Base-by-base conservation (phyloP, 257 asterid species). In the Echites panduratus region DNA sequence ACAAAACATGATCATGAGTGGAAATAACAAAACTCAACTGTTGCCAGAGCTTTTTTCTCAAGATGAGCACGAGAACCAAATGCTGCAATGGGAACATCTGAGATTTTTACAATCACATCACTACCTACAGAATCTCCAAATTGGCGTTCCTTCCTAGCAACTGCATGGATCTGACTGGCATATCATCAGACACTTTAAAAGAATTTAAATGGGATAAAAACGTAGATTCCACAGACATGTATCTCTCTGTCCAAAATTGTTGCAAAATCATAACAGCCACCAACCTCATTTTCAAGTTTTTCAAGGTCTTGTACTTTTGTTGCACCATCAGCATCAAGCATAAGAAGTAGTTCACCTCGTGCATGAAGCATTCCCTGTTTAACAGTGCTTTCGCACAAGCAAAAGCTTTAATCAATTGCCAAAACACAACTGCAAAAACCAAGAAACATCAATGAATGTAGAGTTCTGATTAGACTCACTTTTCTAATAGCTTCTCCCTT, bases 31-130 rank as follows among this genome's bases (percentile, higher is more conserved):
- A 68, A 91, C 98, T 81, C 78, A 83, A 95, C 99, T 79, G 99
- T 82, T 76, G 99, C 92, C 74, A 95, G 77, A 79, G 97, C 99
- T 86, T 88, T 88, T 82, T 92, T 96, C 88, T 92, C 99, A 47
- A 95, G 97, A 86, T 95, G 99, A 83, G 99, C 99, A 79, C 99
- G 99, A 70, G 99, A 95, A 71, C 99, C 99, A 77, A 95, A 89
- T 82, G 93, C 97, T 78, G 89, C 94, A 74, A 90, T 74, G 7
- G 95, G 91, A 73, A 92, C 78, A 68, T 89, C 94, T 61, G 98
- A 85, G 75, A 90, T 87, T 79, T 77, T 90, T 74, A 79, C 68
- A 73, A 82, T 81, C 59, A 80, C 77, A 81, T 86, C 90, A 77
- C 82, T 74, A 71, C 82, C 81, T 20, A 83, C 78, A 72, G 97